Base-by-base conservation (phyloP, 2,329 filamentous ascomycete species). In the Aspergillus novofumigatus region DNA sequence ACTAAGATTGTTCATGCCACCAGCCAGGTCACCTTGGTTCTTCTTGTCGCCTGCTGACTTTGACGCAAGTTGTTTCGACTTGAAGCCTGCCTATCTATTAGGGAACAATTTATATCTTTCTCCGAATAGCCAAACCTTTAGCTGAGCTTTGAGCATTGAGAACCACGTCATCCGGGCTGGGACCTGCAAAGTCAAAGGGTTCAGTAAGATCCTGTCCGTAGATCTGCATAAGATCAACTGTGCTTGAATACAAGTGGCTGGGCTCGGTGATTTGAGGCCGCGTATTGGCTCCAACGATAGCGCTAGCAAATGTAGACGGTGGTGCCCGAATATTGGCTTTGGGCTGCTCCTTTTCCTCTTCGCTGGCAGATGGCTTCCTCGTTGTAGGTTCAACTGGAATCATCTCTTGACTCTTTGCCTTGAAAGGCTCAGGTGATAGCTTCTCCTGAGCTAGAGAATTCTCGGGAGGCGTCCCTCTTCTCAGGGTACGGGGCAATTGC, bases 131-230 rank as follows among this genome's bases (percentile, higher is more conserved):
- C 86, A 86, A 90, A 91, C 89, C 88, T 91, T 92, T 89, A 77
- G 87, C 73, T 68, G 70, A 74, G 61, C 66, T 87, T 81, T 96
- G 93, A 65, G 92, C 93, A 73, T 87, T 86, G 61, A 91, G 82
- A 67, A 97, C 90, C 69, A 94, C 78, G 73, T 97, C 92, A 78
- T 97, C 92, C 65, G 92, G 92, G 76, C 92, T 97, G 55, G 93
- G 92, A 72, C 86, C 85, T 80, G 87, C 81, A 77, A 97, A 97
- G 58, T 87, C 75, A 72, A 77, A 79, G 49, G 69, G 68, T 73
- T 76, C 72, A 77, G 74, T 69, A 68, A 72, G 62, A 55, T 74
- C 65, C 59, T 74, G 68, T 55, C 73, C 73, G 57, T 75, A 76
- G 23, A 77, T 69, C 54, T 64, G 62, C 49, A 74, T 68, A 28